Percentiles rank a stretch among this genome's conserved stretches.
phyloP scores from a whole-genome alignment of 129 eudicot species.

The Rutidosis leptorrhynchoides region DNA sequence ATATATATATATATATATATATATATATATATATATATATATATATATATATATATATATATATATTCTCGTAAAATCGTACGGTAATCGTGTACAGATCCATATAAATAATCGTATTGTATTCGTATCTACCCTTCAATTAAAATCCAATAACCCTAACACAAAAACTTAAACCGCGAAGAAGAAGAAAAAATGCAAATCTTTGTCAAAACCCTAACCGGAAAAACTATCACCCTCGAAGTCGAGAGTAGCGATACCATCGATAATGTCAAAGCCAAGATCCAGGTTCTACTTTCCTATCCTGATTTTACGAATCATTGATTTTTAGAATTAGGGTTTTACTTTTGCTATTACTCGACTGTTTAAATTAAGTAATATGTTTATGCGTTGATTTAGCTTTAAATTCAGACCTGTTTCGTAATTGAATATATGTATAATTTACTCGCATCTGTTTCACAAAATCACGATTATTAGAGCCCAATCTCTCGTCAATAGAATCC shows the following conservation, averaged over 20 bases:
- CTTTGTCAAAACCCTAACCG: conserved; percentile 70
- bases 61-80: too few relatives aligned
- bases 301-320: neutral
- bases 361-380: too few relatives aligned
- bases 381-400: neutral
- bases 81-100: too few relatives aligned
- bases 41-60: too few relatives aligned
- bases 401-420: neutral
- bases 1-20: too few relatives aligned
- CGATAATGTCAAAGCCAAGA: conserved; percentile 85
- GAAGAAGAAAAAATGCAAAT: conserved; percentile 53
- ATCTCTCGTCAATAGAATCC: too few relatives aligned
- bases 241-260: conserved; percentile 75
- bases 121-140: conserved; percentile 7
- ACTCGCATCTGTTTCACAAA: neutral
- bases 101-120: too few relatives aligned
- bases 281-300: conserved; percentile 44
- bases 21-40: too few relatives aligned
- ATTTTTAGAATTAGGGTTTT: conserved; percentile 14
- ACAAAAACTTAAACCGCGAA: neutral
- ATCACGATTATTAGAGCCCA: too few relatives aligned
- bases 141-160: neutral
- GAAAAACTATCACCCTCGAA: conserved; percentile 65
- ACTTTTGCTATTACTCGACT: neutral
- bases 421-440: neutral